These are phyloP conservation scores for Calonectria pauciramosa DNA, from an alignment of 2,329 filamentous ascomycete genomes.

Conservation along the genomic window DNA sequence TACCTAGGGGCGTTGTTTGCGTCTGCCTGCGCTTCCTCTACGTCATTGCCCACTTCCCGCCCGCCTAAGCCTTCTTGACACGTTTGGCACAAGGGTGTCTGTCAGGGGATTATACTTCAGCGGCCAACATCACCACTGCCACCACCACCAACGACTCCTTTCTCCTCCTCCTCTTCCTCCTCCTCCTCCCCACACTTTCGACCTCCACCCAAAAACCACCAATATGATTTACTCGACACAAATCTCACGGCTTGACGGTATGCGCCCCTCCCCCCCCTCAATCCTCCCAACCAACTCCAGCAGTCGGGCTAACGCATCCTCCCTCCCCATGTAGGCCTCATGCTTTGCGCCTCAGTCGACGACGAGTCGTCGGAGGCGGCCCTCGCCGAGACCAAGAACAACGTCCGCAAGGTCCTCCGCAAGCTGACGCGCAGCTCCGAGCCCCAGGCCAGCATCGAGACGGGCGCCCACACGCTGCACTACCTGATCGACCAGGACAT, in stretches of 20 bases:
- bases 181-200: constrained; percentile 14
- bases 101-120: constrained; percentile 18
- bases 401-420: constrained; percentile 91
- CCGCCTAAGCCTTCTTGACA: constrained; percentile 40
- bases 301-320: constrained; percentile 32
- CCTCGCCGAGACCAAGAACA: constrained; percentile 88
- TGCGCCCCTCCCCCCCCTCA: constrained; percentile 26
- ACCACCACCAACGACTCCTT: constrained; percentile 14
- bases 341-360: constrained; percentile 95
- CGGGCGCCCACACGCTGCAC: constrained; percentile 85
- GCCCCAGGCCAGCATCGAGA: constrained; percentile 92
- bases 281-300: background rate
- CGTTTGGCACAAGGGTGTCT: constrained; percentile 35
- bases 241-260: constrained; percentile 93
- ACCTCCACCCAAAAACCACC: constrained; percentile 10
- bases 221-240: constrained; percentile 92
- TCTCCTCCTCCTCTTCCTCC: background rate
- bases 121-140: constrained; percentile 21
- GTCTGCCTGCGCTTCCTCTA: constrained; percentile 26
- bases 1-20: background rate
- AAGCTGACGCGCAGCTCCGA: constrained; percentile 91
- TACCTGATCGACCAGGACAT: constrained; percentile 88
- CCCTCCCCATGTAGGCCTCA: constrained; percentile 75
- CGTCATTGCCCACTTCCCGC: constrained; percentile 30
- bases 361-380: constrained; percentile 81